Evolutionary conservation across 345 rosid species (phyloP).

Genomic region (Erodium maritimum): DNA sequence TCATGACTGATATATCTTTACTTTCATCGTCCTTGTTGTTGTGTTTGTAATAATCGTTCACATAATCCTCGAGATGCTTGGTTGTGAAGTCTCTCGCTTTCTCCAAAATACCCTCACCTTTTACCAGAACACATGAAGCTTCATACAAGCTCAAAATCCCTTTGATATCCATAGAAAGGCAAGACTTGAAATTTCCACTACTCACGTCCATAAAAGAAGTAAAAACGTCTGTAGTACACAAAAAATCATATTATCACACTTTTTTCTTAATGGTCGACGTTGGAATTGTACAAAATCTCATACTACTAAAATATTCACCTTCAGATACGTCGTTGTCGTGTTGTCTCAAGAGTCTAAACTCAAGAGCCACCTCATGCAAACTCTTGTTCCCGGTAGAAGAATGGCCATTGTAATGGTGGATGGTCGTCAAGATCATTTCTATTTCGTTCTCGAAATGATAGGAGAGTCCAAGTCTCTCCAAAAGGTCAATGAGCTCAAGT

Average conservation of each 20-base stretch:
- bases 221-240: conserved; percentile 18
- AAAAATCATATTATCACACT: no score
- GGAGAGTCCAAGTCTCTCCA: conserved; percentile 8
- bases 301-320: neutral
- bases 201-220: conserved; percentile 16
- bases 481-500: conserved; percentile 6
- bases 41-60: neutral
- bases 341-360: neutral
- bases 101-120: conserved; percentile 27
- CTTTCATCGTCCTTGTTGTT: no score
- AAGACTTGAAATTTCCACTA: conserved; percentile 8
- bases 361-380: neutral
- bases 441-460: conserved; percentile 1
- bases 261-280: no score
- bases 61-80: conserved; percentile 8
- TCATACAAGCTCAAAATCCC: conserved; percentile 34
- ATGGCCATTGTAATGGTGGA: neutral
- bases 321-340: neutral
- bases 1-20: no score
- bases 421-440: neutral
- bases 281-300: no score
- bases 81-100: conserved; percentile 11
- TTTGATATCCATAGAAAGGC: conserved; percentile 7
- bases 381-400: neutral
- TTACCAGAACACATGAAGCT: conserved; percentile 22